Evolutionary conservation across 2,329 filamentous ascomycete genomes (phyloP), one percentile per base, ranked within the genome.

Genomic region (Sarocladium oryzae): DNA sequence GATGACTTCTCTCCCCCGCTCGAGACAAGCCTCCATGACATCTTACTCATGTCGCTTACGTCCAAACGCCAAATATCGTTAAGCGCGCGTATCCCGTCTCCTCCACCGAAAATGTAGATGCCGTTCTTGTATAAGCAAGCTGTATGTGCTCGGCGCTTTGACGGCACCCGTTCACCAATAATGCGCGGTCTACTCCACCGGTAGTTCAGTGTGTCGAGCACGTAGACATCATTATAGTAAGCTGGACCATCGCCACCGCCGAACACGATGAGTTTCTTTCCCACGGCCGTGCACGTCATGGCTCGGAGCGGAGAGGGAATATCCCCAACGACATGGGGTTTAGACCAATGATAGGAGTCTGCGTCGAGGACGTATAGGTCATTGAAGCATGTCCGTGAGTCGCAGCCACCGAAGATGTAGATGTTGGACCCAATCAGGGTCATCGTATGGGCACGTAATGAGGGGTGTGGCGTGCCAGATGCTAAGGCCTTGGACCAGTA

Each of bases 41-140:
- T 84, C 68, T 84, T 85, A 63, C 67, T 76, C 50, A 77, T 71
- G 60, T 87, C 84, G 56, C 75, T 75, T 32, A 87, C 84, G 58
- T 87, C 84, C 15, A 87, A 74, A n/a, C 84, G 73, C 84, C 84
- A 87, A 18, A 87, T 81, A 58, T 87, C 84, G 61, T 86, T 86
- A 52, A 87, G 71, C 4, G 84, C 84, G 43, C 81, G 74, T n/a
- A 85, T 79, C 40, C 84, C 84, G 61, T 87, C 84, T 36, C 84
- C 84, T 45, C 84, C 84, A 26, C 84, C 84, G 61, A 87, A 87
- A n/a, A 87, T 71, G 62, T 86, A 86, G 56, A 87, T 81, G 24
- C 84, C 83, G 57, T 81, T 85, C 64, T 84, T 83, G 68, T 86
- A 85, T 18, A 86, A 68, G 57, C 84, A 86, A n/a, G 84, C 82